Conservation (phyloP, 2,329 filamentous ascomycete genomes). For the Scortechinia acanthostroma region DNA sequence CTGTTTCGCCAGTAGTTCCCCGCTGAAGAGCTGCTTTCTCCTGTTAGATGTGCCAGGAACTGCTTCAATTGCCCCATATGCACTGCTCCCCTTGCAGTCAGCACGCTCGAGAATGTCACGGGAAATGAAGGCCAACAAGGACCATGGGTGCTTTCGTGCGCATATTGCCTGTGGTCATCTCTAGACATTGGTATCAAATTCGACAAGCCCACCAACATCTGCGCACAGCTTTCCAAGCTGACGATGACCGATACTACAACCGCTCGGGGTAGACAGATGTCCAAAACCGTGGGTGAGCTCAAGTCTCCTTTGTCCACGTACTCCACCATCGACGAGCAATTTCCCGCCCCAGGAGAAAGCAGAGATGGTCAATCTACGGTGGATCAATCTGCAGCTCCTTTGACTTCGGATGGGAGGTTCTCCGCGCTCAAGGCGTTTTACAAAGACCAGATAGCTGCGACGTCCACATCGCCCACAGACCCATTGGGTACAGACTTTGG, state of each 20-base stretch:
- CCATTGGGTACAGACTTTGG: conserved; percentile 32
- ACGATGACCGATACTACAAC: conserved; percentile 51
- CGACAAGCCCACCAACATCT: conserved; percentile 80
- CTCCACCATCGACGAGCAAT: neutral
- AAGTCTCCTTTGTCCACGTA: neutral
- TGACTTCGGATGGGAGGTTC: conserved; percentile 65
- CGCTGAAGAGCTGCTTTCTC: too few relatives aligned
- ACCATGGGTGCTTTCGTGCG: conserved; percentile 76
- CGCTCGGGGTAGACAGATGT: conserved; percentile 16
- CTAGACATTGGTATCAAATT: conserved; percentile 85
- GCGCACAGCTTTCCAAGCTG: conserved; percentile 69
- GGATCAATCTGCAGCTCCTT: conserved; percentile 18
- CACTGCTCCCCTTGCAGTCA: conserved; percentile 71
- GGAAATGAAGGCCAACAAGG: conserved; percentile 34
- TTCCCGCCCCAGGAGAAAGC: too few relatives aligned
- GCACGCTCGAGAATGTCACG: conserved; percentile 53
- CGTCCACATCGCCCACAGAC: conserved; percentile 42
- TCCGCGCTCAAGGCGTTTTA: conserved; percentile 74
- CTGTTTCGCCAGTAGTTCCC: neutral
- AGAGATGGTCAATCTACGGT: neutral
- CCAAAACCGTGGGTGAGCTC: neutral
- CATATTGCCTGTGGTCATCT: conserved; percentile 89
- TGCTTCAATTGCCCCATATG: conserved; percentile 94
- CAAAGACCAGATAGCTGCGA: conserved; percentile 62
- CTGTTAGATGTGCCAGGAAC: conserved; percentile 73